These are phyloP conservation scores for Kluyveromyces sp. DNA, from an alignment of 1,139 yeast species.

Conservation along the genomic window DNA sequence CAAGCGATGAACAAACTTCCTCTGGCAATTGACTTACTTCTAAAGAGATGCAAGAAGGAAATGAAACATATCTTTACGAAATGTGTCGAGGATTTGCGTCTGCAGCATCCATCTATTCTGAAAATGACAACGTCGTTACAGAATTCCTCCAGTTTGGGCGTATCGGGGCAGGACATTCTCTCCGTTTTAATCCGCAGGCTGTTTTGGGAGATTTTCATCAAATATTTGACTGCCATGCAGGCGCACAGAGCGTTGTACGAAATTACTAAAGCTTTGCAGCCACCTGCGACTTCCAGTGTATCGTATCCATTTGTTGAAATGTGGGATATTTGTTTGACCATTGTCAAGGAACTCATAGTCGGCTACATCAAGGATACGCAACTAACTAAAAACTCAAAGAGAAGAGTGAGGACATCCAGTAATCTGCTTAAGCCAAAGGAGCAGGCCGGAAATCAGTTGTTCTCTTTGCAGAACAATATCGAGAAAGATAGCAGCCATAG, in stretches of 20 bases:
- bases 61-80: conserved; percentile 49
- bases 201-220: conserved; percentile 60
- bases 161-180: conserved; percentile 40
- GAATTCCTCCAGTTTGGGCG: conserved; percentile 29
- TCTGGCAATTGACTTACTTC: conserved; percentile 50
- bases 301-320: conserved; percentile 44
- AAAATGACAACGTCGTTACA: conserved; percentile 20
- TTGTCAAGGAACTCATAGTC: conserved; percentile 48
- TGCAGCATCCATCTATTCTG: conserved; percentile 41
- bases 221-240: conserved; percentile 58
- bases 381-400: conserved; percentile 1
- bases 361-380: conserved; percentile 46
- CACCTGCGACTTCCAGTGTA: conserved; percentile 21
- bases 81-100: conserved; percentile 58
- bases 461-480: conserved; percentile 34
- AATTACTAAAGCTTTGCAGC: conserved; percentile 37
- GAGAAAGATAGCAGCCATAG: conserved; percentile 30
- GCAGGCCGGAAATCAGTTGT: conserved; percentile 24
- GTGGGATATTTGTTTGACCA: conserved; percentile 54
- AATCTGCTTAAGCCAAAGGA: conserved; percentile 2
- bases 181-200: conserved; percentile 60
- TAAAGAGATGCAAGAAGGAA: conserved; percentile 43
- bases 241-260: conserved; percentile 62
- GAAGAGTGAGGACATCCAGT: conserved; percentile 5
- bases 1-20: conserved; percentile 58